These are phyloP conservation scores for Penicillium brasilianum DNA, from an alignment of 2,329 filamentous ascomycete species.

Conservation along the genomic window DNA sequence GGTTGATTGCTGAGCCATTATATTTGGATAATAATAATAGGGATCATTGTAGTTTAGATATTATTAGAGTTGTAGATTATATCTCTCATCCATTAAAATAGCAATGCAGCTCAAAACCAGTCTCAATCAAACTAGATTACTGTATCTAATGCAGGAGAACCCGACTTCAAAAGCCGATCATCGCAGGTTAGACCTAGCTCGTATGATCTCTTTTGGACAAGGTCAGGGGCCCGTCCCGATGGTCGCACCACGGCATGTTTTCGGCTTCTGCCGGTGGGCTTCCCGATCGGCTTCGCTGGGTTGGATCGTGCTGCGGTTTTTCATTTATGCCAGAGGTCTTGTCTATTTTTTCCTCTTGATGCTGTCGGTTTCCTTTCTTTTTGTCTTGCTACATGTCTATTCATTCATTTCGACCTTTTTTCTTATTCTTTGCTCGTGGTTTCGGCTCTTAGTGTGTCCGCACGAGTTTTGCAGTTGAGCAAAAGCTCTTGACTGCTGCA, in stretches of 20 bases:
- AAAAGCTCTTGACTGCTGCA: not conserved
- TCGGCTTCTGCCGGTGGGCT: slow-evolving; percentile 18
- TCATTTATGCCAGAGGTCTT: slow-evolving; percentile 13
- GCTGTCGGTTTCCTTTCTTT: not conserved
- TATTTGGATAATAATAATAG: not conserved
- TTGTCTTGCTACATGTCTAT: not conserved
- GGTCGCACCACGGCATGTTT: slow-evolving; percentile 14
- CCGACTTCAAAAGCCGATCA: not conserved
- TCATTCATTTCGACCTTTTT: not conserved
- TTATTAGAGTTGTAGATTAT: too few species aligned
- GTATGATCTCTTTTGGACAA: not conserved
- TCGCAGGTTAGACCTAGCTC: not conserved
- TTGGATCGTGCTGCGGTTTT: slow-evolving; percentile 14
- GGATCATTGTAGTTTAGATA: too few species aligned
- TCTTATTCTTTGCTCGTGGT: not conserved
- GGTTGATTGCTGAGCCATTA: not conserved
- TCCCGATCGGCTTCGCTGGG: slow-evolving; percentile 15
- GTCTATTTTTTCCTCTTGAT: not conserved
- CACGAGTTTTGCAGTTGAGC: not conserved
- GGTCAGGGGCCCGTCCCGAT: slow-evolving; percentile 1
- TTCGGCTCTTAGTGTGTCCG: not conserved
- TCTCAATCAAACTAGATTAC: not conserved
- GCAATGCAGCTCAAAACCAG: not conserved
- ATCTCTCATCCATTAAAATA: not conserved
- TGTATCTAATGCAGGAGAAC: not conserved